Base-by-base conservation (phyloP, 352 stramenopile species). In the Globisporangium echinulatum region DNA sequence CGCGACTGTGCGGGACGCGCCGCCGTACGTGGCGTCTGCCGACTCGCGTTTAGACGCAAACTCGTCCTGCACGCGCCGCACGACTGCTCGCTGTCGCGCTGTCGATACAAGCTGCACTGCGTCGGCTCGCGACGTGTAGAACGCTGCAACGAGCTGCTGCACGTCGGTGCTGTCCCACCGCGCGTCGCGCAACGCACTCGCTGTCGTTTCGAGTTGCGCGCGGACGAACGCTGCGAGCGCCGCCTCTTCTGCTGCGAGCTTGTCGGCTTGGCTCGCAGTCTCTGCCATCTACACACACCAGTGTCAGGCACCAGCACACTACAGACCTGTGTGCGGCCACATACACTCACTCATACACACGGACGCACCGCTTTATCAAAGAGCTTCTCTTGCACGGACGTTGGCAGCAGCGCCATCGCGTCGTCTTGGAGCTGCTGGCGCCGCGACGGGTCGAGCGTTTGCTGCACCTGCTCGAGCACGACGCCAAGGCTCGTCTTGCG, bases 311-410 rank as follows among this genome's bases (percentile, higher is more conserved):
- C 4, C 40, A 50, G 37, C 15, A 14, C 42, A 47, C 11, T 48
- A 33, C 33, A 58, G 15, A 39, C 33, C 38, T 6, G 19, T 53
- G 14, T 19, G 36, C 5, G 3, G 25, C 19, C 2, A 15, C 33
- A 47, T 33, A 17, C 7, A 14, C 7, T 17, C 13, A 4, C 49
- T 25, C 14, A 19, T 1, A 5, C 11, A n/a, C 10, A 36, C 5
- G 13, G 7, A 33, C 54, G 43, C 59, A 79, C 72, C 44, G 64
- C 64, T 61, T 82, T 83, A 2, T 58, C 43, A 61, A 75, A 85
- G 36, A 86, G 65, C 66, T 85, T 85, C 66, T 86, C 74, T 50
- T 88, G 78, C 1, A 63, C 49, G 11, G 71, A 72, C 49, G 79
- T 61, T 5, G 72, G 72, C 42, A 88, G 52, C 15, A 75, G 59